These are phyloP conservation scores for Sporisorium iseilematis-ciliati DNA, from an alignment of 1,284 basidiomycete species.

Conservation along the genomic window DNA sequence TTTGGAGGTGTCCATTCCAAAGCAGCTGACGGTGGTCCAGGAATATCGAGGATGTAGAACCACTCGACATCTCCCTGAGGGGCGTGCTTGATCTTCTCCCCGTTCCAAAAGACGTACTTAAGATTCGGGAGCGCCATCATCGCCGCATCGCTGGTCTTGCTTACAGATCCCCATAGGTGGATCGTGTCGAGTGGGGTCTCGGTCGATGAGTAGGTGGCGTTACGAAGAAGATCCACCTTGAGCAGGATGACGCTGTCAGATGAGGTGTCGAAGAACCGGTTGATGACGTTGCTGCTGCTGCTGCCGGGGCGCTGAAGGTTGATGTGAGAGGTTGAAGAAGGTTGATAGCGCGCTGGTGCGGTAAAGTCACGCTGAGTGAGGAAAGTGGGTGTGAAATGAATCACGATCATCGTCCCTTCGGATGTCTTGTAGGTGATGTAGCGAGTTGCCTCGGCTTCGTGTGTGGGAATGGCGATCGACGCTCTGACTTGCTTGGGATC, in stretches of 20 bases:
- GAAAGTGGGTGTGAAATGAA: constrained; percentile 17
- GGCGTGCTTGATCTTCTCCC: constrained; percentile 6
- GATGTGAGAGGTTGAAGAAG: not conserved
- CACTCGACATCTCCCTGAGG: constrained; percentile 7
- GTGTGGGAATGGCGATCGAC: not conserved
- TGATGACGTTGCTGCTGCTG: constrained; percentile 4
- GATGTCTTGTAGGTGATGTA: constrained; percentile 21
- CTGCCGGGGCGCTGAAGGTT: not conserved
- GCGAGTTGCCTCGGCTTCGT: not conserved
- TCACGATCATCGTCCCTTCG: constrained; percentile 10
- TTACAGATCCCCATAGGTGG: constrained; percentile 24
- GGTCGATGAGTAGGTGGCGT: constrained; percentile 40
- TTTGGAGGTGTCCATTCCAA: constrained; percentile 25
- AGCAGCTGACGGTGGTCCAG: constrained; percentile 17
- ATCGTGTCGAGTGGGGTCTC: constrained; percentile 29
- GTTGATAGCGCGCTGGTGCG: constrained; percentile 8
- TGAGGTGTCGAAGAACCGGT: constrained; percentile 31
- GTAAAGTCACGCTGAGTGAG: constrained; percentile 20
- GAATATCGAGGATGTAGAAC: constrained; percentile 20
- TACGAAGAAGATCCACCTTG: constrained; percentile 37
- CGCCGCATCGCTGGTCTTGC: not conserved
- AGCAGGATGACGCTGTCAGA: constrained; percentile 31
- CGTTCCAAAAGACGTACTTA: constrained; percentile 37
- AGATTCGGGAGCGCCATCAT: constrained; percentile 28
- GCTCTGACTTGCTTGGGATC: constrained; percentile 1